Conservation (phyloP, 352 stramenopile species). For the Phytophthora chlamydospora region DNA sequence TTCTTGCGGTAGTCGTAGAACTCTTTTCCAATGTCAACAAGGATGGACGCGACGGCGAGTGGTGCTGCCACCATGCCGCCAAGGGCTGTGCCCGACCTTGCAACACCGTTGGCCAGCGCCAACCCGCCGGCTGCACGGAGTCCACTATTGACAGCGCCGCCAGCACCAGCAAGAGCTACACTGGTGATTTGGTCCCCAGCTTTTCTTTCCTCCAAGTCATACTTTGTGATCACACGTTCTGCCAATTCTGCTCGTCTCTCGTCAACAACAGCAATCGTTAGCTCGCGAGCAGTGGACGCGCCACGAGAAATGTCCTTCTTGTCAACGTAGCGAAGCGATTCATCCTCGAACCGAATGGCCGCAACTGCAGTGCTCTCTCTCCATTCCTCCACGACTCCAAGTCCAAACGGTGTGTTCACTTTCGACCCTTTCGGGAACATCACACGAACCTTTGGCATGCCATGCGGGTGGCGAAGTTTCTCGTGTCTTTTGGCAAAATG, state of each 20-base stretch:
- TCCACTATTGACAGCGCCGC: slow-evolving; percentile 75
- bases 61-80: slow-evolving; percentile 58
- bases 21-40: slow-evolving; percentile 87
- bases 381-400: slow-evolving; percentile 62
- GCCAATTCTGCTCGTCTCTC: slow-evolving; percentile 52
- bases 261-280: slow-evolving; percentile 40
- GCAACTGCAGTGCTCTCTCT: slow-evolving; percentile 41
- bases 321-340: slow-evolving; percentile 61
- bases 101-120: slow-evolving; percentile 70
- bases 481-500: slow-evolving; percentile 45
- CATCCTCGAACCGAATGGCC: slow-evolving; percentile 51
- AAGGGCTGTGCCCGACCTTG: slow-evolving; percentile 54
- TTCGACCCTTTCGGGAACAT: slow-evolving; percentile 57
- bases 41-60: slow-evolving; percentile 79
- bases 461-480: slow-evolving; percentile 19
- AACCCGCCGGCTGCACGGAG: slow-evolving; percentile 74
- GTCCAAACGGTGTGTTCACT: slow-evolving; percentile 70
- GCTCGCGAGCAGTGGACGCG: slow-evolving; percentile 42
- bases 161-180: slow-evolving; percentile 64
- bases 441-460: slow-evolving; percentile 14
- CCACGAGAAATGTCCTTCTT: slow-evolving; percentile 63
- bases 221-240: slow-evolving; percentile 57
- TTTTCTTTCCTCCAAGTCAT: slow-evolving; percentile 53
- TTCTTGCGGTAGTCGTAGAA: slow-evolving; percentile 85
- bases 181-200: slow-evolving; percentile 45